These are phyloP conservation scores for Filobasidium floriforme DNA, from an alignment of 768 basidiomycete genomes.

Conservation along the genomic window DNA sequence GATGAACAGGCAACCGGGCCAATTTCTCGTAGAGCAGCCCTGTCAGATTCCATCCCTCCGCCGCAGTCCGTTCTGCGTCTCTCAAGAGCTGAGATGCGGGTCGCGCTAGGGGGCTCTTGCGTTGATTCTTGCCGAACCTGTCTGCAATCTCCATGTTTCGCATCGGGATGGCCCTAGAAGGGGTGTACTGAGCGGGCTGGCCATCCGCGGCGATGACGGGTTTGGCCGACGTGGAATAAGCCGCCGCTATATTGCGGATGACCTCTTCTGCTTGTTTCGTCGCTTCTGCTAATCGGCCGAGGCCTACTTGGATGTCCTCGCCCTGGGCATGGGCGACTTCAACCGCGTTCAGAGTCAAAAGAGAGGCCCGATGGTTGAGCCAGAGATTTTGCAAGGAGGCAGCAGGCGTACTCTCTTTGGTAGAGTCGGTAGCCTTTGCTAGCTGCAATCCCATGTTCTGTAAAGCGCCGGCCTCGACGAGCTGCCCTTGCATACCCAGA, in stretches of 20 bases:
- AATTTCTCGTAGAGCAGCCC: conserved; percentile 22
- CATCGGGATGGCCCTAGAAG: not conserved
- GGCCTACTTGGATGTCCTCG: conserved; percentile 6
- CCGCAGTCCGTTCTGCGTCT: conserved; percentile 33
- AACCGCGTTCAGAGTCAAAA: conserved; percentile 33
- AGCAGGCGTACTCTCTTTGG: conserved; percentile 21
- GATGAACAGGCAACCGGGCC: not conserved
- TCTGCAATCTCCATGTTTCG: not conserved
- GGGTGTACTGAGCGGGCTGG: not conserved
- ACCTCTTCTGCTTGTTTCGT: conserved; percentile 14
- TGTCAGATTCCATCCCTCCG: conserved; percentile 27
- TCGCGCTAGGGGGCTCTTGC: conserved; percentile 17
- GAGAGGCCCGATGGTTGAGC: conserved; percentile 31
- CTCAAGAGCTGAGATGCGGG: conserved; percentile 26
- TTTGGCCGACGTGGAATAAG: not conserved
- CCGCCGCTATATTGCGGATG: conserved; percentile 3
- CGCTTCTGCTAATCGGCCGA: conserved; percentile 11
- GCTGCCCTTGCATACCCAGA: conserved; percentile 26
- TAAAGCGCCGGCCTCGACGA: conserved; percentile 17
- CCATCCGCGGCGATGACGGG: not conserved
- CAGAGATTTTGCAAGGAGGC: conserved; percentile 33
- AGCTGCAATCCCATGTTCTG: not conserved
- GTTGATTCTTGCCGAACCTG: conserved; percentile 11
- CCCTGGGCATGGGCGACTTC: conserved; percentile 32
- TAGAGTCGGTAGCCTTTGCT: conserved; percentile 6